Percentiles rank a stretch among this genome's conserved stretches.
phyloP scores from a whole-genome alignment of 108 stramenopile genomes.

The Fragilaria crotonensis region DNA sequence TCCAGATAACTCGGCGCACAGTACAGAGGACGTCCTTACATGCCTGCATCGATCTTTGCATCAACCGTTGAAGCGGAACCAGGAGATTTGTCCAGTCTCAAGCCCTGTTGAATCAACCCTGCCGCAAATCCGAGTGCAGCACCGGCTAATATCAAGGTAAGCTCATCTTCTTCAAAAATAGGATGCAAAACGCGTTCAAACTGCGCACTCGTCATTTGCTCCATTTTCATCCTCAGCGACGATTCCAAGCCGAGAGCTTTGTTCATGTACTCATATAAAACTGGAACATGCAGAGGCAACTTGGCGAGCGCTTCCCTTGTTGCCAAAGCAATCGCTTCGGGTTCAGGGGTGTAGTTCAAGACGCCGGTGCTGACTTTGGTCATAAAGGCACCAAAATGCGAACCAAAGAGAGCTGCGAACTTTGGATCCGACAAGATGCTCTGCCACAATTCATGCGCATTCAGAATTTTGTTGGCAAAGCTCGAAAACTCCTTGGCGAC shows the following conservation, averaged over 20 bases:
- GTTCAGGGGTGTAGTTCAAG: conserved; percentile 27
- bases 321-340: conserved; percentile 29
- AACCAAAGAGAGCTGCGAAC: conserved; percentile 41
- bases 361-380: conserved; percentile 42
- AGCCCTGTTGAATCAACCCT: conserved; percentile 80
- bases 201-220: conserved; percentile 70
- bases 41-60: too few species aligned
- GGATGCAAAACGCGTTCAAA: conserved; percentile 93
- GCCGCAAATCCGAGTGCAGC: conserved; percentile 84
- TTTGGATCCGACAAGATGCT: conserved; percentile 71
- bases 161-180: conserved; percentile 95
- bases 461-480: conserved; percentile 77
- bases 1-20: too few species aligned
- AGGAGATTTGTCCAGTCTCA: conserved; percentile 72
- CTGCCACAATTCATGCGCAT: conserved; percentile 66
- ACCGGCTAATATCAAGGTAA: conserved; percentile 91
- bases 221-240: conserved; percentile 81
- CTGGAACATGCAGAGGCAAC: conserved; percentile 68
- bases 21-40: too few species aligned
- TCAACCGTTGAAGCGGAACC: too few species aligned
- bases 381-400: conserved; percentile 52
- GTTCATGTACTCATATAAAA: conserved; percentile 77
- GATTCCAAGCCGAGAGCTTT: conserved; percentile 64
- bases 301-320: conserved; percentile 45
- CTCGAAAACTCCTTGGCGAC: conserved; percentile 74